Conservation (phyloP, 2,329 filamentous ascomycete genomes). For the Pezicula radicicola region DNA sequence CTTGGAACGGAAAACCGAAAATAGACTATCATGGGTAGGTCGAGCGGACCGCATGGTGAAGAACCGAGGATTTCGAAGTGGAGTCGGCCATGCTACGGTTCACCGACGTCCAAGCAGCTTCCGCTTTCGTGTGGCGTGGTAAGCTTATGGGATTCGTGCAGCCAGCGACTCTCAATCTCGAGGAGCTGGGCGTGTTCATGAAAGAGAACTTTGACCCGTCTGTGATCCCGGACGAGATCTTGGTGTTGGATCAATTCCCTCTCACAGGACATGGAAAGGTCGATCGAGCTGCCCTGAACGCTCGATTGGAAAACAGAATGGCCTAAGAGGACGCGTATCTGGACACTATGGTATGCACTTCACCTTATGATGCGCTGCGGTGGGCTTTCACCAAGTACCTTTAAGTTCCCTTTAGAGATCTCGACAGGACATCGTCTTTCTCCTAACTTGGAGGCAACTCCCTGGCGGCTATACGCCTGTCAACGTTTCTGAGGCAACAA, state of each 20-base stretch:
- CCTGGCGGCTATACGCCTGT: not conserved
- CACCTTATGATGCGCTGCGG: not conserved
- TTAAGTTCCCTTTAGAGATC: not conserved
- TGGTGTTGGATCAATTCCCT: not conserved
- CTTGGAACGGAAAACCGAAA: conserved; percentile 4
- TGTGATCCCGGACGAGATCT: conserved; percentile 1
- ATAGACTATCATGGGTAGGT: conserved; percentile 12
- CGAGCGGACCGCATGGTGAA: conserved; percentile 28
- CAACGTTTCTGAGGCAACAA: not conserved
- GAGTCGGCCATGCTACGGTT: conserved; percentile 20
- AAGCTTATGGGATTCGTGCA: conserved; percentile 17
- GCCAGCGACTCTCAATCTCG: not conserved
- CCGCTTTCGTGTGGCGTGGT: conserved; percentile 14
- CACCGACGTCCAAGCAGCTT: conserved; percentile 12
- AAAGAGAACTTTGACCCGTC: not conserved
- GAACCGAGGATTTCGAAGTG: conserved; percentile 32
- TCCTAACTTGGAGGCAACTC: not conserved
- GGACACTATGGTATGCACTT: not conserved
- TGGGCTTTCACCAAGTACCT: not conserved
- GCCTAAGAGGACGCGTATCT: not conserved
- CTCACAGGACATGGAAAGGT: conserved; percentile 2
- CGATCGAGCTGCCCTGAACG: not conserved
- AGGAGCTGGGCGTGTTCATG: not conserved
- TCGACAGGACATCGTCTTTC: not conserved
- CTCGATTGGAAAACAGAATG: not conserved